Percentiles rank a stretch among this genome's conserved stretches.
These are phyloP conservation scores for Colletotrichum sp. DNA, from an alignment of 2,329 filamentous ascomycete species.

Conservation along the genomic window DNA sequence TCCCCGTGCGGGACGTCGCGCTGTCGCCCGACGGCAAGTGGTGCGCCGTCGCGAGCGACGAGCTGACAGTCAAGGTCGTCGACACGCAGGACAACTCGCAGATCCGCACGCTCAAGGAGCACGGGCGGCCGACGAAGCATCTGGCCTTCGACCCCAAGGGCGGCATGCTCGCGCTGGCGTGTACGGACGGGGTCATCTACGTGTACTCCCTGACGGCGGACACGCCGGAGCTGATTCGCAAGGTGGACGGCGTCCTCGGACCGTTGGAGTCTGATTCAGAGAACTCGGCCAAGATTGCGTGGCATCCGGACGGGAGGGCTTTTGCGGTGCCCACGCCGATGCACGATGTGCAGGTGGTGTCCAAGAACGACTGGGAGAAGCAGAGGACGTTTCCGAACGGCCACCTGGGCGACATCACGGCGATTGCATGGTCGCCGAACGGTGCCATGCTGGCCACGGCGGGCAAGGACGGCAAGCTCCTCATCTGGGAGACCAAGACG, in stretches of 20 bases:
- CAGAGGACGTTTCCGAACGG: conserved; percentile 80
- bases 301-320: conserved; percentile 94
- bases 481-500: conserved; percentile 89
- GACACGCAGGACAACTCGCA: conserved; percentile 78
- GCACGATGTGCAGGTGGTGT: conserved; percentile 84
- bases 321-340: conserved; percentile 86
- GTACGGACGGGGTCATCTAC: conserved; percentile 88
- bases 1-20: conserved; percentile 86
- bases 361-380: conserved; percentile 87
- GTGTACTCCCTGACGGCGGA: conserved; percentile 83
- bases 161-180: conserved; percentile 77
- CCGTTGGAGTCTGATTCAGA: conserved; percentile 79
- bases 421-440: conserved; percentile 92
- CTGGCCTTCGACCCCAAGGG: conserved; percentile 86
- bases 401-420: conserved; percentile 84
- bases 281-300: conserved; percentile 74
- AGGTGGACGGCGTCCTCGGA: conserved; percentile 85
- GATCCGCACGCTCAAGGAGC: conserved; percentile 81
- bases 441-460: conserved; percentile 82
- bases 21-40: conserved; percentile 82
- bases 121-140: conserved; percentile 88
- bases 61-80: conserved; percentile 89
- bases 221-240: conserved; percentile 80
- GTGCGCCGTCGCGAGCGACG: conserved; percentile 96
- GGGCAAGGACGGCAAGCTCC: conserved; percentile 69